Base-by-base conservation (phyloP, 257 asterid genomes). In the Nemophila menziesii region DNA sequence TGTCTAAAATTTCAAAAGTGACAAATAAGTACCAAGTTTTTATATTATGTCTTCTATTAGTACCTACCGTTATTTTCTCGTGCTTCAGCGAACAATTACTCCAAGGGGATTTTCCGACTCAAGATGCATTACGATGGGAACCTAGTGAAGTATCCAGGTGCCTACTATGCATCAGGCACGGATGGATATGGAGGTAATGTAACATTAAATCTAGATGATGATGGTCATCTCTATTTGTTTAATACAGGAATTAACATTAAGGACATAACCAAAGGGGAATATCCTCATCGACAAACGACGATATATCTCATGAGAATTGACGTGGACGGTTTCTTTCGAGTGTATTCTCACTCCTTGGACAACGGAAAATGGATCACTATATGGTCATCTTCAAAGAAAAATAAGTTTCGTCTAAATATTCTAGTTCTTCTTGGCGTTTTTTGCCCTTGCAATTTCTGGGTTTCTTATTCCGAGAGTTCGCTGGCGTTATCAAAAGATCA, bases 81-180 rank as follows among this genome's bases (percentile, higher is more conserved):
- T 16, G 77, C 63, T 54, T 72, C 79, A 0, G 55, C 59, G 13
- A 46, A 42, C 0, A 64, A 66, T 44, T 22, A 41, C 1, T 33
- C 59, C 0, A 23, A 11, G 0, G 90, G 79, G 4, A 20, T 7
- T 16, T 77, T 77, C 58, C 44, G 53, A 16, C 55, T 70, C 15
- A 12, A 1, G 11, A 77, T 73, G 86, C 77, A 77, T 48, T 0
- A 43, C 0, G 82, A 79, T 39, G 79, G 78, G 6, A 39, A 72
- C 54, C 79, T 79, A 16, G 79, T 79, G 20, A 60, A 53, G 48
- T 79, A 79, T 36, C 68, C 77, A 0, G 45, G 56, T 33, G n/a
- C 82, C 17, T 79, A 79, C 52, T 75, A 45, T 18, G 0, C 48
- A 6, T 15, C 71, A 4, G 7, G 0, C 4, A 64, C 71, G 0